A percentile compares a stretch with the other conserved stretches of the same genome.
Conservation (phyloP, 1,139 yeast species). For the Zygosaccharomyces sapae region DNA sequence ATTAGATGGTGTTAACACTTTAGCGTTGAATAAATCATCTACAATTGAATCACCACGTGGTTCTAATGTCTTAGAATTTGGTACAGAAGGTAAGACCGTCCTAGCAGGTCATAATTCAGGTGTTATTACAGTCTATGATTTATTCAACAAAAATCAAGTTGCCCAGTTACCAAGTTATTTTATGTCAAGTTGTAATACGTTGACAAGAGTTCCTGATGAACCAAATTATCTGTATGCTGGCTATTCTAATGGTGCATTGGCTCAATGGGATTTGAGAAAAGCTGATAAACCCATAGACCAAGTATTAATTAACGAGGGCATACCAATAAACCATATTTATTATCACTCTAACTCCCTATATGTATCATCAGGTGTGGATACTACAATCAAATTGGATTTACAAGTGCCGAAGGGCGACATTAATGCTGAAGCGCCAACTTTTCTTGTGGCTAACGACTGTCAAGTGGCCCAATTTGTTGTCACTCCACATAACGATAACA, state of each 20-base stretch:
- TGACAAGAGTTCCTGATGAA: slow-evolving; percentile 23
- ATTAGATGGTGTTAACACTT: slow-evolving; percentile 37
- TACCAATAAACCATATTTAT: slow-evolving; percentile 17
- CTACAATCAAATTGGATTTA: slow-evolving; percentile 16
- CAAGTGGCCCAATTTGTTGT: slow-evolving; percentile 19
- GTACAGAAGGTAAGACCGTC: slow-evolving; percentile 40
- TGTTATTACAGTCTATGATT: slow-evolving; percentile 41
- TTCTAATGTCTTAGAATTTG: slow-evolving; percentile 37
- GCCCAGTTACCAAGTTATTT: slow-evolving; percentile 23
- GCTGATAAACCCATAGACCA: slow-evolving; percentile 16
- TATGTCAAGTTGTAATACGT: slow-evolving; percentile 20
- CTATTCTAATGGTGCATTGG: slow-evolving; percentile 45
- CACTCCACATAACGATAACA: slow-evolving; percentile 6
- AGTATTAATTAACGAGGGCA: slow-evolving; percentile 18
- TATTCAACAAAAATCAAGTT: slow-evolving; percentile 28
- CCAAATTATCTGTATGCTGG: slow-evolving; percentile 40
- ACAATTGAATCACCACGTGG: neutral
- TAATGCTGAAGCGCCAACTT: slow-evolving; percentile 14
- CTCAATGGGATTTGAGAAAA: slow-evolving; percentile 40
- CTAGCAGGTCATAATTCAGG: slow-evolving; percentile 52
- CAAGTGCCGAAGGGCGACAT: slow-evolving; percentile 3
- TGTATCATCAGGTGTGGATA: slow-evolving; percentile 27
- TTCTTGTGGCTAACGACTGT: slow-evolving; percentile 23
- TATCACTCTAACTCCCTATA: slow-evolving; percentile 11
- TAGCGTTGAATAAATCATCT: slow-evolving; percentile 13